These are phyloP conservation scores for Paramecium sexaurelia DNA, from an alignment of 73 alveolate species.

Conservation along the genomic window DNA sequence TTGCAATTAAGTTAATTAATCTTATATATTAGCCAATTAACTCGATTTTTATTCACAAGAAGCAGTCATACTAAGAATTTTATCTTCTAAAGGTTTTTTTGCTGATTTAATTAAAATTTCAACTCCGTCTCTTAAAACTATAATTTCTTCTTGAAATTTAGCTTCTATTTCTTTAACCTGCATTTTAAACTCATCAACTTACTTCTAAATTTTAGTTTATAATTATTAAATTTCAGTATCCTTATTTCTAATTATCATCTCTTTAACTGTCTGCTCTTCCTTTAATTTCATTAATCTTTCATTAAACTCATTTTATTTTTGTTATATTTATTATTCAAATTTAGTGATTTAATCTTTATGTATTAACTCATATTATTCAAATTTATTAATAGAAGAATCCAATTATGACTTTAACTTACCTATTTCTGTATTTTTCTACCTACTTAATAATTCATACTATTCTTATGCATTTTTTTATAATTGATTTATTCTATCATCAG, in stretches of 20 bases:
- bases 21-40: background rate
- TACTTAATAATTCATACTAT: background rate
- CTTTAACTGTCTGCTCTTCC: background rate
- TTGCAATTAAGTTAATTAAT: background rate
- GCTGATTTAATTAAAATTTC: background rate
- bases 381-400: background rate
- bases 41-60: background rate
- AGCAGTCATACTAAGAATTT: background rate
- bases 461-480: background rate
- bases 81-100: slow-evolving; percentile 7
- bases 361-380: background rate
- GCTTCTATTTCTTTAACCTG: background rate
- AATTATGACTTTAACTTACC: background rate
- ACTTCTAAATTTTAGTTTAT: background rate
- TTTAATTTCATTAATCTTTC: background rate
- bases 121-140: background rate
- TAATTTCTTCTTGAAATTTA: background rate
- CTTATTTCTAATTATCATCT: background rate
- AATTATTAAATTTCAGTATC: background rate
- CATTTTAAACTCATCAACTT: background rate
- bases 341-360: background rate
- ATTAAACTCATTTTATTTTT: background rate
- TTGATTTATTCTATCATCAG: background rate
- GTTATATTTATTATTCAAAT: background rate
- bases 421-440: background rate